phyloP scores from a whole-genome alignment of 75 land plant genomes.

The Ceratopteris richardii region DNA sequence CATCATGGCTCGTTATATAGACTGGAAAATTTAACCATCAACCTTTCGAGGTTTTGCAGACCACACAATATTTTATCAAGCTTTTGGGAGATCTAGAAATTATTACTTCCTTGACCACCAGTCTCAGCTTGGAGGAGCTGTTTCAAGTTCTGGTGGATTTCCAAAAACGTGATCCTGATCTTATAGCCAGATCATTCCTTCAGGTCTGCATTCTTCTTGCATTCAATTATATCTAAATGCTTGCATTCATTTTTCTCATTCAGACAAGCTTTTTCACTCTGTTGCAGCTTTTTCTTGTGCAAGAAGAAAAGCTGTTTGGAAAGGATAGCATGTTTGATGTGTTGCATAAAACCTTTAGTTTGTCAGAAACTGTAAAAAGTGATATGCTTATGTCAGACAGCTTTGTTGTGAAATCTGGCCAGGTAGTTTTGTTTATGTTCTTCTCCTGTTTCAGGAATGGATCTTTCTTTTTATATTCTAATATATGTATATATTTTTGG shows the following conservation, averaged over 20 bases:
- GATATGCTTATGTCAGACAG: constrained; percentile 46
- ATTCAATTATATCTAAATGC: background rate
- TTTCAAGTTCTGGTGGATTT: constrained; percentile 71
- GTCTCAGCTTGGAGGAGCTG: constrained; percentile 50
- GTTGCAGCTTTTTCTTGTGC: constrained; percentile 61
- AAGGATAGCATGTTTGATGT: constrained; percentile 50
- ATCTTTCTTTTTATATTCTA: constrained; percentile 6
- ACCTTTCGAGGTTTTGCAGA: no score
- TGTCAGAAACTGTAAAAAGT: constrained; percentile 38
- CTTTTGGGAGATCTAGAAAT: constrained; percentile 74
- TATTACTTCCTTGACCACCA: constrained; percentile 62
- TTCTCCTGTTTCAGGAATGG: constrained; percentile 2
- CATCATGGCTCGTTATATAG: no score
- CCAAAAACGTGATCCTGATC: constrained; percentile 78
- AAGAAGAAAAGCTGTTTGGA: constrained; percentile 90
- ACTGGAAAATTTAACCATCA: no score
- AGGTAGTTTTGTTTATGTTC: constrained; percentile 29
- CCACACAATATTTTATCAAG: constrained; percentile 71
- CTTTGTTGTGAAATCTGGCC: constrained; percentile 57
- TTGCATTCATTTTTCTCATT: background rate
- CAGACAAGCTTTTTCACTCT: background rate
- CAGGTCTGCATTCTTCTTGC: constrained; percentile 41
- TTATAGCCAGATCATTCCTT: constrained; percentile 82
- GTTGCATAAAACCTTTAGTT: constrained; percentile 43
- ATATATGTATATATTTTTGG: background rate